Conservation (phyloP, 495 filamentous ascomycete species). For the Neurospora sp. region DNA sequence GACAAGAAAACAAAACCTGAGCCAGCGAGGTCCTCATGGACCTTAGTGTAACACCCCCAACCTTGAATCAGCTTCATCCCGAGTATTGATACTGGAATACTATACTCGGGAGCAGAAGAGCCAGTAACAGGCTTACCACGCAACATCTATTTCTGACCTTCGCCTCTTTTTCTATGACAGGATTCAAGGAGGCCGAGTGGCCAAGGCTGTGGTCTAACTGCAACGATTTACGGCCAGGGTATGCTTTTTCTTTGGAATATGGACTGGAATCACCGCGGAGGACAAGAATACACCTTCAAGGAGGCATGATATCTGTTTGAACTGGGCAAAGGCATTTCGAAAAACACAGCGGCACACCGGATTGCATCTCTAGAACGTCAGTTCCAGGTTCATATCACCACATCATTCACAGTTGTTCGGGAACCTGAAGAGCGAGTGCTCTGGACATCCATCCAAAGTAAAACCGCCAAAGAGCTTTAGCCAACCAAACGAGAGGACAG, state of each 20-base stretch:
- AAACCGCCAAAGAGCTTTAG: not conserved
- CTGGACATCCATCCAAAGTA: not conserved
- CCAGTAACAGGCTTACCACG: not conserved
- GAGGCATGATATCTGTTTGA: not conserved
- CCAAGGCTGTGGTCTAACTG: not conserved
- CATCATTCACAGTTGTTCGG: not conserved
- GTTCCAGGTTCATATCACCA: not conserved
- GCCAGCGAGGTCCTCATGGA: not conserved
- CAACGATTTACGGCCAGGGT: not conserved
- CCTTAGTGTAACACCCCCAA: not conserved
- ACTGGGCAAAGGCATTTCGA: not conserved
- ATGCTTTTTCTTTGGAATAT: not conserved
- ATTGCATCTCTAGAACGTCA: not conserved
- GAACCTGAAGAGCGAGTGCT: not conserved
- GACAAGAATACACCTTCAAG: not conserved
- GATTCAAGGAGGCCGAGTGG: not conserved
- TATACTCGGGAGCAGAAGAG: not conserved
- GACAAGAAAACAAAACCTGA: not conserved
- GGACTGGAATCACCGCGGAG: not conserved
- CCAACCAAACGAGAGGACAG: not conserved
- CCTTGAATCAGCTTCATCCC: not conserved
- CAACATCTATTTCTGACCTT: not conserved
- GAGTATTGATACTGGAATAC: not conserved
- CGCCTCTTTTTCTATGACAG: not conserved
- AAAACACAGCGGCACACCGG: not conserved